These are phyloP conservation scores for Zizania latifolia DNA, from an alignment of 176 grass and related monocot genomes.

Conservation along the genomic window DNA sequence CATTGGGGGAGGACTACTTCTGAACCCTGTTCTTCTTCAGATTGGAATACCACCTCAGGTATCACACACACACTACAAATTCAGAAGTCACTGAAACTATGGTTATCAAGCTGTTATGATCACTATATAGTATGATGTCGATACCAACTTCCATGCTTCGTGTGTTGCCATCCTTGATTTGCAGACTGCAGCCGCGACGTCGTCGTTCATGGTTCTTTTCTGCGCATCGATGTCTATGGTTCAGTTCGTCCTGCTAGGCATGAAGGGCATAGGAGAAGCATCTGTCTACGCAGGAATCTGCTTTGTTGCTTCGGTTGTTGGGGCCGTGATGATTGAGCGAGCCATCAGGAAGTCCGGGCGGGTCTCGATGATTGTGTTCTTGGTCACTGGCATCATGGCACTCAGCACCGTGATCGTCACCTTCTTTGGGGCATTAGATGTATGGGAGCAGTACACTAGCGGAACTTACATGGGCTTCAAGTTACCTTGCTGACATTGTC, in stretches of 20 bases:
- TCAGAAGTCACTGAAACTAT: background rate
- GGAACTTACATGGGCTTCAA: conserved; percentile 90
- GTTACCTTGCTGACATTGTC: conserved; percentile 38
- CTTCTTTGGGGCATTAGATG: conserved; percentile 47
- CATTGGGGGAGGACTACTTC: conserved; percentile 71
- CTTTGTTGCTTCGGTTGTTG: conserved; percentile 44
- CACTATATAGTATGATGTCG: background rate
- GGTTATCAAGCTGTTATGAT: background rate
- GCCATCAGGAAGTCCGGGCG: conserved; percentile 46
- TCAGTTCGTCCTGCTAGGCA: conserved; percentile 68
- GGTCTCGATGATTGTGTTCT: conserved; percentile 64
- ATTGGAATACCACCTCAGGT: conserved; percentile 75
- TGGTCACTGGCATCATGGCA: conserved; percentile 57
- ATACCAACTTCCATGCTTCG: background rate
- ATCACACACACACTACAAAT: background rate
- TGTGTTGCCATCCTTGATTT: background rate
- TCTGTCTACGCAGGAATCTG: conserved; percentile 44
- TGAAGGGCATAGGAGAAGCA: conserved; percentile 47
- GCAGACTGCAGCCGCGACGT: conserved; percentile 60
- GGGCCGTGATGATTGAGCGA: conserved; percentile 31
- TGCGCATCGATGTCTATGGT: conserved; percentile 81
- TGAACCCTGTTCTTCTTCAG: conserved; percentile 76
- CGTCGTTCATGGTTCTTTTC: conserved; percentile 80
- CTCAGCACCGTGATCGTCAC: conserved; percentile 59
- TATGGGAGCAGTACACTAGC: conserved; percentile 47